phyloP scores from a whole-genome alignment of 805 yeast genomes.

The Schizosaccharomyces cryophilus region DNA sequence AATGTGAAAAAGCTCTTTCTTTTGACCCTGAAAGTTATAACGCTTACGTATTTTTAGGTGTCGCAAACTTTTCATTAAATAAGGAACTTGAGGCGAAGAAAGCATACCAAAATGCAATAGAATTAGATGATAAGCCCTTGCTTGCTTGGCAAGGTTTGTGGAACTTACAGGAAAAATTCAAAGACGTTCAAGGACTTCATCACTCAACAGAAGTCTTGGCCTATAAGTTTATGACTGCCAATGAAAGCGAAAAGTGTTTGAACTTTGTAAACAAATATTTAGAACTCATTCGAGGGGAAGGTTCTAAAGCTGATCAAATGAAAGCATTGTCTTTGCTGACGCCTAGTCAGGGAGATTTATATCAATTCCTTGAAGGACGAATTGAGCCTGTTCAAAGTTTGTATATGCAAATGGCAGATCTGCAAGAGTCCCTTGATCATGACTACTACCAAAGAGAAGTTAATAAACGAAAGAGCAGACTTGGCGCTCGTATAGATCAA shows the following conservation, averaged over 20 bases:
- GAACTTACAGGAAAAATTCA: slow-evolving; percentile 8
- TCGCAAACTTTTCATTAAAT: slow-evolving; percentile 8
- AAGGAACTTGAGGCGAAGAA: slow-evolving; percentile 24
- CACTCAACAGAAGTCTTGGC: slow-evolving; percentile 8
- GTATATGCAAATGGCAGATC: slow-evolving; percentile 9
- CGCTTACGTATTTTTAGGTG: slow-evolving; percentile 22
- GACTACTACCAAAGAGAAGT: slow-evolving; percentile 9
- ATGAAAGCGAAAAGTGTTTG: slow-evolving; percentile 10
- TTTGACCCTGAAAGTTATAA: slow-evolving; percentile 33
- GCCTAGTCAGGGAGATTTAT: slow-evolving; percentile 12
- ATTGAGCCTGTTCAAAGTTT: slow-evolving; percentile 11
- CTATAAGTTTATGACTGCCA: slow-evolving; percentile 7
- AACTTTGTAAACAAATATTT: slow-evolving; percentile 8
- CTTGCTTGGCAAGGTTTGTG: slow-evolving; percentile 68
- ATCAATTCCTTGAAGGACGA: slow-evolving; percentile 11
- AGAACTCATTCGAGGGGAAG: slow-evolving; percentile 6
- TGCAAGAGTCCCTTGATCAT: slow-evolving; percentile 17
- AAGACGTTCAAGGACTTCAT: slow-evolving; percentile 8
- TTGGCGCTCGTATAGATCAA: slow-evolving; percentile 9
- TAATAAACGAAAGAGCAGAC: slow-evolving; percentile 10
- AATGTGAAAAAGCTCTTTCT: slow-evolving; percentile 30
- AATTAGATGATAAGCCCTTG: slow-evolving; percentile 20
- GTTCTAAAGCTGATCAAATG: slow-evolving; percentile 5
- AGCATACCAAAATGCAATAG: slow-evolving; percentile 22
- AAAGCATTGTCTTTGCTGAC: slow-evolving; percentile 9